A percentile compares a stretch with the other conserved stretches of the same genome.
Conservation (phyloP, 805 yeast genomes). For the Pichia occidentalis region DNA sequence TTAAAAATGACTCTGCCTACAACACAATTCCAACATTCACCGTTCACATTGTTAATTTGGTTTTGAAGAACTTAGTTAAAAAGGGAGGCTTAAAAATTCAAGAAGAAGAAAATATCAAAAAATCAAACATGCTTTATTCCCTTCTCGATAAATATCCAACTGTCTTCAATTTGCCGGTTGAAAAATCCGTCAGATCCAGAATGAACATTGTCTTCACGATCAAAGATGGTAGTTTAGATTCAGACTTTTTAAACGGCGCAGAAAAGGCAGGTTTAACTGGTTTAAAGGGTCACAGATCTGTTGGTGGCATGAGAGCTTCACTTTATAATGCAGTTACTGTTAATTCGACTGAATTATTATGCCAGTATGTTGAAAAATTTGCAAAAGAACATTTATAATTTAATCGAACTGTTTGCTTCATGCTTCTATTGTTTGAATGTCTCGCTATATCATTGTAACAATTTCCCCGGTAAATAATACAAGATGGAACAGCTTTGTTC, state of each 20-base stretch:
- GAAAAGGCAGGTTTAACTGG: conserved; percentile 57
- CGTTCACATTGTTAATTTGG: conserved; percentile 77
- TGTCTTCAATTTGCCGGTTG: conserved; percentile 63
- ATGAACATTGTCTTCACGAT: conserved; percentile 94
- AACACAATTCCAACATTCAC: conserved; percentile 95
- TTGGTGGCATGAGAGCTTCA: conserved; percentile 95
- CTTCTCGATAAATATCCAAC: conserved; percentile 62
- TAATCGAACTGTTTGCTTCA: background rate
- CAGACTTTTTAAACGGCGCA: conserved; percentile 65
- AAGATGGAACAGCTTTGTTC: conserved; percentile 58
- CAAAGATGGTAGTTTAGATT: conserved; percentile 51
- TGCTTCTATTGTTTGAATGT: background rate
- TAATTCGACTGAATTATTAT: conserved; percentile 51
- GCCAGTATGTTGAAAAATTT: conserved; percentile 52
- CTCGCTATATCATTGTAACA: conserved; percentile 7
- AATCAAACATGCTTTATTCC: conserved; percentile 58
- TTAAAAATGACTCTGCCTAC: conserved; percentile 85
- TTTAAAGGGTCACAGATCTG: conserved; percentile 92
- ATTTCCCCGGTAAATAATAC: conserved; percentile 40
- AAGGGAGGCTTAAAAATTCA: conserved; percentile 71
- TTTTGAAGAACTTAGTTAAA: conserved; percentile 52
- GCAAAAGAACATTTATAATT: conserved; percentile 35
- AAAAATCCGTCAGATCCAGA: conserved; percentile 57
- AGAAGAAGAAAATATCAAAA: conserved; percentile 48
- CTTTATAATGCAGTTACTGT: conserved; percentile 79